Evolutionary conservation across 306 rosid species (phyloP).

Genomic region (Medicago truncatula): DNA sequence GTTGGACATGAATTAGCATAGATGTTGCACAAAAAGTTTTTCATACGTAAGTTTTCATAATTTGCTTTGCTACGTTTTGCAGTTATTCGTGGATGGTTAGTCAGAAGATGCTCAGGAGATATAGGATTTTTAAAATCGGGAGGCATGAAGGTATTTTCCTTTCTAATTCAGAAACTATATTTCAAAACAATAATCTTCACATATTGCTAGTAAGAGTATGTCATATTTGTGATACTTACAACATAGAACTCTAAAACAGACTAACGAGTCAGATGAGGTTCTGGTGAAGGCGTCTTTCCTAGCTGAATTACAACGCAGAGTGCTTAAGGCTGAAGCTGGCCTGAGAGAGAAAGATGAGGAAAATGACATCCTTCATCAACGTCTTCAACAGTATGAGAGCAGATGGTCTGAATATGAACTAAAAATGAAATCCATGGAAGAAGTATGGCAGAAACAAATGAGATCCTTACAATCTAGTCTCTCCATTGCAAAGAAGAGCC

Average conservation of each 20-base stretch:
- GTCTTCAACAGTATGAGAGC: conserved; percentile 89
- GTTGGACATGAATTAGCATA: conserved; percentile 26
- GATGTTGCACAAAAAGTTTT: conserved; percentile 11
- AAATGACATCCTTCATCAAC: conserved; percentile 97
- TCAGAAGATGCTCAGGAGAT: conserved; percentile 87
- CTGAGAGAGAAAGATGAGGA: conserved; percentile 96
- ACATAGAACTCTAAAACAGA: conserved; percentile 53
- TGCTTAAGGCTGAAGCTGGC: conserved; percentile 92
- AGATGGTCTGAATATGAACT: conserved; percentile 98
- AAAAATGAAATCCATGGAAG: conserved; percentile 99
- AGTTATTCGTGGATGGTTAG: conserved; percentile 95
- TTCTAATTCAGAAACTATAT: conserved; percentile 30
- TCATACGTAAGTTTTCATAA: conserved; percentile 15
- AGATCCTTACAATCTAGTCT: conserved; percentile 98
- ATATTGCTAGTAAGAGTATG: conserved; percentile 19
- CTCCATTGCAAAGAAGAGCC: conserved; percentile 97
- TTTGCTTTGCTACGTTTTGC: conserved; percentile 45
- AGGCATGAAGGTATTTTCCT: conserved; percentile 64
- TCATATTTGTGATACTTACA: conserved; percentile 34
- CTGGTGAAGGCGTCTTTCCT: conserved; percentile 93
- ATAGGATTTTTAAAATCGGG: conserved; percentile 65
- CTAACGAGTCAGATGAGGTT: conserved; percentile 78
- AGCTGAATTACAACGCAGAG: conserved; percentile 91
- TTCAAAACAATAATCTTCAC: conserved; percentile 16
- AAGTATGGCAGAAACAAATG: conserved; percentile 99